phyloP scores from a whole-genome alignment of 2,329 filamentous ascomycete genomes.

The Fusarium pseudoanthophilum region DNA sequence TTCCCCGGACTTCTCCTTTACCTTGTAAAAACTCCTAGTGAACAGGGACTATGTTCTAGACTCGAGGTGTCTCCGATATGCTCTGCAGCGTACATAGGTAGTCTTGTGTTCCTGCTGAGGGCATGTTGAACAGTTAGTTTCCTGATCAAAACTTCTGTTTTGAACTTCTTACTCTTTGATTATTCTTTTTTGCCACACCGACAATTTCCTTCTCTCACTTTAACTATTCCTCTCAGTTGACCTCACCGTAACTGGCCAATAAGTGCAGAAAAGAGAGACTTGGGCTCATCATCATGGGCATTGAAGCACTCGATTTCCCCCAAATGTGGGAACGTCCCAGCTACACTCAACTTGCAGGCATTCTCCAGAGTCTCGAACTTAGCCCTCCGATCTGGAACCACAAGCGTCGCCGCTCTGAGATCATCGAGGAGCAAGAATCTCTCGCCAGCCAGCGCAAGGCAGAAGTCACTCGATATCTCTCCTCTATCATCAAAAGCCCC shows the following conservation, averaged over 20 bases:
- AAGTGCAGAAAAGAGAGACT: not conserved
- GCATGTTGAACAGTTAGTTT: conserved; percentile 2
- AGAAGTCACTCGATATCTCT: conserved; percentile 73
- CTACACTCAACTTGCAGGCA: conserved; percentile 69
- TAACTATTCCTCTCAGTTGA: not conserved
- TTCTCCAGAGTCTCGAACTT: conserved; percentile 73
- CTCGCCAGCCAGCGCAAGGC: conserved; percentile 55
- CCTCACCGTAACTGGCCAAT: not conserved
- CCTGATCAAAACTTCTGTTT: not conserved
- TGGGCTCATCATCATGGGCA: conserved; percentile 41
- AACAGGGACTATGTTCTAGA: conserved; percentile 21
- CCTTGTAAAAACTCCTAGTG: conserved; percentile 10
- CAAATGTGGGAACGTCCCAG: conserved; percentile 82
- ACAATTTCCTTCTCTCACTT: conserved; percentile 1
- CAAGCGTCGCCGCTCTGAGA: conserved; percentile 54
- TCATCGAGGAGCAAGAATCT: conserved; percentile 55
- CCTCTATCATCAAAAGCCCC: conserved; percentile 73
- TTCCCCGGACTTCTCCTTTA: conserved; percentile 22
- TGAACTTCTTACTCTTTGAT: not conserved
- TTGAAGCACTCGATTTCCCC: conserved; percentile 72
- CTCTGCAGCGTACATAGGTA: conserved; percentile 3
- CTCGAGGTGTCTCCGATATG: conserved; percentile 25
- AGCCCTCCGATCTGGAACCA: conserved; percentile 76
- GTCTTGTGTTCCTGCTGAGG: conserved; percentile 26
- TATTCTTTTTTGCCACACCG: conserved; percentile 17